phyloP scores from a whole-genome alignment of 1,139 yeast genomes.

The Chernovozyma aurita region DNA sequence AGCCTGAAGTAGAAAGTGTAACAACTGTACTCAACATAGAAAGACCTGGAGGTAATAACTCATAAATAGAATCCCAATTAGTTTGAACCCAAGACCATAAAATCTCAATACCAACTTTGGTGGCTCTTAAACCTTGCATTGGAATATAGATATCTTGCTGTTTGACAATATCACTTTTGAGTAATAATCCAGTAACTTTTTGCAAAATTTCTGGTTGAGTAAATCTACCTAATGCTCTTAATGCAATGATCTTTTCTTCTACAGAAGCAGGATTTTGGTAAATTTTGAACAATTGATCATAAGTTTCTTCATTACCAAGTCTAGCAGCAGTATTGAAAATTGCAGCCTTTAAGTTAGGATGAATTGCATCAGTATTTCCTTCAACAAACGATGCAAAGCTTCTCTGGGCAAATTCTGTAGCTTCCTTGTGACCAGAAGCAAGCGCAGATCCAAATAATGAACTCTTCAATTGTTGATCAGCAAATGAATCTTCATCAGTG shows the following conservation, averaged over 20 bases:
- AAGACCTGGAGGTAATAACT: conserved; percentile 75
- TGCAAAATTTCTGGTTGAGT: conserved; percentile 52
- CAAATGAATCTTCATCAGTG: conserved; percentile 56
- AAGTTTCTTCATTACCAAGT: conserved; percentile 59
- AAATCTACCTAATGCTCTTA: conserved; percentile 72
- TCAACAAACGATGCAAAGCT: conserved; percentile 55
- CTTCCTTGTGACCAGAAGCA: conserved; percentile 51
- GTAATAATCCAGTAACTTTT: conserved; percentile 56
- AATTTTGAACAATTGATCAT: conserved; percentile 58
- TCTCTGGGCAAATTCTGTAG: conserved; percentile 48
- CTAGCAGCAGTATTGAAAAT: conserved; percentile 68
- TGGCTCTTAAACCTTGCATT: conserved; percentile 63
- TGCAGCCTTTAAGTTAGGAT: conserved; percentile 74
- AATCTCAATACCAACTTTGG: conserved; percentile 57
- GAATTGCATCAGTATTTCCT: conserved; percentile 69
- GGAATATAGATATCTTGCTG: conserved; percentile 82
- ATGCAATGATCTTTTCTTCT: conserved; percentile 75
- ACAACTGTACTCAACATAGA: conserved; percentile 76
- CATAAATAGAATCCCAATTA: conserved; percentile 68
- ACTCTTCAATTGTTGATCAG: conserved; percentile 72
- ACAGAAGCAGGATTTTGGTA: conserved; percentile 62
- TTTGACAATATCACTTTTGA: conserved; percentile 67
- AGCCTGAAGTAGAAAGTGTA: conserved; percentile 59
- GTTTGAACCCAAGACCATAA: conserved; percentile 72
- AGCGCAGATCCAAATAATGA: conserved; percentile 69